These are phyloP conservation scores for Crithidia brevicula DNA, from an alignment of 208 protist genomes.

Conservation along the genomic window DNA sequence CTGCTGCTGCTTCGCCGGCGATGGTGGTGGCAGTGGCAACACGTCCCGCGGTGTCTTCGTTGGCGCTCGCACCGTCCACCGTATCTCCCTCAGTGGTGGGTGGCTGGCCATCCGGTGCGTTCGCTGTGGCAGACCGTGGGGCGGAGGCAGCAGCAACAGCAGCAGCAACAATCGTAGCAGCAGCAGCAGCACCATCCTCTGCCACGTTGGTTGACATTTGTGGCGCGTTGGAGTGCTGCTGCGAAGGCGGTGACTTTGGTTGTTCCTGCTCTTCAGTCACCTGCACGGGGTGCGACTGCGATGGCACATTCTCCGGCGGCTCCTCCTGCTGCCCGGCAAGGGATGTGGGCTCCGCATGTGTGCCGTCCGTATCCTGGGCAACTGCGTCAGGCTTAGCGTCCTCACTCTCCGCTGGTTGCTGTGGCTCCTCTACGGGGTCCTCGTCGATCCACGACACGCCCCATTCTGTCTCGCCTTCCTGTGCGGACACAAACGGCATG, in stretches of 20 bases:
- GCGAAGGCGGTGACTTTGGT: neutral
- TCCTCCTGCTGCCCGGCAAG: neutral
- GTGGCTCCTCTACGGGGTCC: constrained; percentile 14
- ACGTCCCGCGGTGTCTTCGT: constrained; percentile 9
- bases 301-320: neutral
- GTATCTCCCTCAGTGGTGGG: too few relatives aligned
- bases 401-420: neutral
- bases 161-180: neutral
- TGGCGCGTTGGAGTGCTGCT: neutral
- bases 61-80: neutral
- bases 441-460: constrained; percentile 48
- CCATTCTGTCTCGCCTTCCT: constrained; percentile 25
- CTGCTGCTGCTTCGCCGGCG: neutral
- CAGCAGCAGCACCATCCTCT: too few relatives aligned
- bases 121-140: too few relatives aligned
- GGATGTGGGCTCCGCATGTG: neutral
- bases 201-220: too few relatives aligned
- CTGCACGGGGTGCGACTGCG: neutral
- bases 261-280: neutral
- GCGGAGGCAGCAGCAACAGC: neutral
- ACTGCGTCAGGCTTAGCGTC: neutral
- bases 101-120: too few relatives aligned
- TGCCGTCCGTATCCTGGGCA: neutral
- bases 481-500: constrained; percentile 11
- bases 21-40: neutral